These are phyloP conservation scores for Hanseniaspora hatyaiensis DNA, from an alignment of 805 yeast genomes.

Conservation along the genomic window DNA sequence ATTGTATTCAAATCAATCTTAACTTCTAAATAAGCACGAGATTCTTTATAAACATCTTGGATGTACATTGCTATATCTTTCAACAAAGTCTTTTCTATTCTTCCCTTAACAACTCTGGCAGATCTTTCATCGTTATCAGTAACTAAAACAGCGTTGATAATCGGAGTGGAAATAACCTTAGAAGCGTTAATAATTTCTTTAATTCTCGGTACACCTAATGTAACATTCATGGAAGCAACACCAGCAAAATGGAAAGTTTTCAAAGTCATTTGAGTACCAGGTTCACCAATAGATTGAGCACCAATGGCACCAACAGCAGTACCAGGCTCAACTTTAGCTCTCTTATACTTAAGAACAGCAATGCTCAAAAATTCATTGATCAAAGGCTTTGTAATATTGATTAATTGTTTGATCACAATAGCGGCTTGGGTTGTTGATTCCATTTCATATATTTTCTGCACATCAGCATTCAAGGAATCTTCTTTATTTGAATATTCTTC, in stretches of 20 bases:
- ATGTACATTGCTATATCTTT: constrained; percentile 79
- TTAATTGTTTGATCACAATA: constrained; percentile 48
- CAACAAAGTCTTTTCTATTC: constrained; percentile 82
- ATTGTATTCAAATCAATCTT: constrained; percentile 75
- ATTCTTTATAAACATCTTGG: constrained; percentile 84
- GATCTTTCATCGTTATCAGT: constrained; percentile 93
- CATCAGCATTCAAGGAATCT: background rate
- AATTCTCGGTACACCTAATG: constrained; percentile 98
- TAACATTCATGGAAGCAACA: constrained; percentile 97
- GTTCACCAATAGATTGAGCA: constrained; percentile 98
- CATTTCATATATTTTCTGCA: constrained; percentile 34
- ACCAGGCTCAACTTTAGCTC: constrained; percentile 95
- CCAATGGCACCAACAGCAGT: constrained; percentile 99
- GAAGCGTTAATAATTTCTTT: constrained; percentile 97
- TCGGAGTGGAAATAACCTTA: constrained; percentile 88
- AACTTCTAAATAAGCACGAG: constrained; percentile 64
- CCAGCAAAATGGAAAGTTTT: constrained; percentile 98
- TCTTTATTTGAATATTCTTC: constrained; percentile 25
- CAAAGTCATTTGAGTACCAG: constrained; percentile 97
- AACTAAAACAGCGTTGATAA: constrained; percentile 85
- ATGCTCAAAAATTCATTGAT: constrained; percentile 58
- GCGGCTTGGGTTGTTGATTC: constrained; percentile 34
- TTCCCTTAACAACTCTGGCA: constrained; percentile 95
- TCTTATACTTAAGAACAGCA: constrained; percentile 68
- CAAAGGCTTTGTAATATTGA: constrained; percentile 51